Evolutionary conservation across 805 yeast genomes (phyloP).

Genomic region (Ogataea pini): DNA sequence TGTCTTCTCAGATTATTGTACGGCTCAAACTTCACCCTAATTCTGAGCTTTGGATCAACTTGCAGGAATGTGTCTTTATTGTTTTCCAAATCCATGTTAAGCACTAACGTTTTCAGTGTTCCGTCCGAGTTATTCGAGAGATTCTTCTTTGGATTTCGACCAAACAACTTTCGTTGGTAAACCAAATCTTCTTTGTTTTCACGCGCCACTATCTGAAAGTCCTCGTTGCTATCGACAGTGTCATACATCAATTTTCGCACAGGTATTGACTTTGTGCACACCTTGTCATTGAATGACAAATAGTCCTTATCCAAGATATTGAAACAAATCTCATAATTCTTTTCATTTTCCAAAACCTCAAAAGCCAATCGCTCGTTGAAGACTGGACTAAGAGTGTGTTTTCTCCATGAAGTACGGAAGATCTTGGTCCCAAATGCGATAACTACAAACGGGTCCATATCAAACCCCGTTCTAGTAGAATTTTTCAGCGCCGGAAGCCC

Average conservation of each 20-base stretch:
- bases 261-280: slow-evolving; percentile 65
- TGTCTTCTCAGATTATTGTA: slow-evolving; percentile 63
- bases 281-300: slow-evolving; percentile 78
- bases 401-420: slow-evolving; percentile 79
- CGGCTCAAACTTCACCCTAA: slow-evolving; percentile 66
- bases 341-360: slow-evolving; percentile 69
- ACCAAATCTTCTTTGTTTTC: slow-evolving; percentile 15
- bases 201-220: slow-evolving; percentile 15
- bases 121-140: slow-evolving; percentile 39
- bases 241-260: slow-evolving; percentile 39
- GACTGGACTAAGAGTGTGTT: slow-evolving; percentile 80
- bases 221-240: slow-evolving; percentile 13
- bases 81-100: slow-evolving; percentile 34
- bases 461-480: slow-evolving; percentile 74
- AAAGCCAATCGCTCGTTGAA: slow-evolving; percentile 80
- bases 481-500: slow-evolving; percentile 79
- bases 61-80: slow-evolving; percentile 35
- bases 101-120: slow-evolving; percentile 44
- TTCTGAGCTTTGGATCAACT: slow-evolving; percentile 54
- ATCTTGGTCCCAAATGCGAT: slow-evolving; percentile 87
- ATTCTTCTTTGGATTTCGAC: slow-evolving; percentile 35
- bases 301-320: slow-evolving; percentile 82
- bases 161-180: slow-evolving; percentile 22
- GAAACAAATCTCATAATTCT: slow-evolving; percentile 63
- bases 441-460: slow-evolving; percentile 96